Evolutionary conservation across 371 early-diverging fungal species (phyloP).

Genomic region (Syncephalis fuscata): DNA sequence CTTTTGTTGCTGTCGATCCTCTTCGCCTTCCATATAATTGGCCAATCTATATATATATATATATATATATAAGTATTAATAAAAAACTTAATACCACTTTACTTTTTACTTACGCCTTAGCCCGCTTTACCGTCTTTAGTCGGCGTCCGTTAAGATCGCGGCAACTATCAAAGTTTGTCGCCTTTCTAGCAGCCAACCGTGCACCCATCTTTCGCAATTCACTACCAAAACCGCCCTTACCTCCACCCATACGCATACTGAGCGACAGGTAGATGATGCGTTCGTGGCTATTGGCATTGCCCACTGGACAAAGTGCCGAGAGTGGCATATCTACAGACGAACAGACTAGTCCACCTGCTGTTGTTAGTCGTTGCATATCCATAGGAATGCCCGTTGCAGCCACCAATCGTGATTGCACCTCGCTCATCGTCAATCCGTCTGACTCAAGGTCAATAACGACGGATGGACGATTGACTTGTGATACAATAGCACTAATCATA

Average conservation of each 20-base stretch:
- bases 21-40: constrained; percentile 53
- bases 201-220: constrained; percentile 91
- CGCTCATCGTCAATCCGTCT: no score
- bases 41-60: constrained; percentile 48
- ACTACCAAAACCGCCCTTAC: constrained; percentile 94
- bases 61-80: neutral
- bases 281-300: constrained; percentile 6
- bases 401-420: constrained; percentile 1
- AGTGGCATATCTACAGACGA: constrained; percentile 5
- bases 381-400: constrained; percentile 17
- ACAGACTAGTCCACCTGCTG: constrained; percentile 15
- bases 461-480: no score
- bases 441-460: no score
- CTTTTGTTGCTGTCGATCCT: constrained; percentile 47
- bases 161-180: constrained; percentile 86
- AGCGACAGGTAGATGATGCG: constrained; percentile 15
- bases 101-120: constrained; percentile 44
- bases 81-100: neutral
- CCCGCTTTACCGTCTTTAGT: constrained; percentile 75
- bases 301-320: no score
- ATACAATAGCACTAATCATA: no score
- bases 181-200: constrained; percentile 75
- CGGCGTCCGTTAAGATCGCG: constrained; percentile 84
- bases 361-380: constrained; percentile 23
- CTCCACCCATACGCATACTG: constrained; percentile 34